Base-by-base conservation (phyloP, 257 asterid genomes). In the Anisodus tanguticus region DNA sequence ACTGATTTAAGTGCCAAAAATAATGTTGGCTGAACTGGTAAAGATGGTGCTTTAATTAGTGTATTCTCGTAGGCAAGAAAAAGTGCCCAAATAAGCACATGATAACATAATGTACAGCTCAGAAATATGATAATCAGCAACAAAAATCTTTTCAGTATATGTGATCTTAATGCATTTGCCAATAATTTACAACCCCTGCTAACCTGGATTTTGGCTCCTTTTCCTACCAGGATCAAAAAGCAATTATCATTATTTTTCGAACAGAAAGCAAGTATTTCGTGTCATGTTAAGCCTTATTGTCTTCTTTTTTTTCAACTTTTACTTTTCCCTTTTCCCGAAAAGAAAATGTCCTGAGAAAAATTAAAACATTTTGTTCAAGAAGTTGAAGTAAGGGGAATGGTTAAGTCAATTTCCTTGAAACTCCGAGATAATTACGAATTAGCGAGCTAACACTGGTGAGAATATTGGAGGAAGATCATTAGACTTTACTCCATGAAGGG, bases 1-100 rank as follows among this genome's bases (percentile, higher is more conserved):
- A 49, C 62, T 76, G 81, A 76, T 76, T 49, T 2, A 51, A 74
- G 81, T 49, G 13, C 15, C 62, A 22, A 76, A 76, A 51, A 3
- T 31, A 31, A 77, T 53, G 63, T 53, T 71, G 64, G 31, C 26
- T 51, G 49, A 51, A 26, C 64, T 49, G 62, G 45, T 45, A 49
- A 22, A 22, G 59, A 35, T 74, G 7, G 62, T 74, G 81, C 45
- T 72, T 72, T 49, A 22, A 6, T 74, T 11, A 17, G 22, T 74
- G 10, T 22, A 49, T 74, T 74, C 22, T 22, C 11, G 11, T 31
- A 22, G 12, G 6, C 11, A 5, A 47, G 43, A 22, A 19, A 19
- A n/a, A 5, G 11, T 19, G 80, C 59, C 59, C 59, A 72, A 19
- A 12, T 49, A 22, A 74, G 81, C 62, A 49, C 41, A 51, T 49